Percentiles rank a stretch among this genome's conserved stretches.
These are phyloP conservation scores for Candolleomyces eurysporus DNA, from an alignment of 768 basidiomycete species.

Conservation along the genomic window DNA sequence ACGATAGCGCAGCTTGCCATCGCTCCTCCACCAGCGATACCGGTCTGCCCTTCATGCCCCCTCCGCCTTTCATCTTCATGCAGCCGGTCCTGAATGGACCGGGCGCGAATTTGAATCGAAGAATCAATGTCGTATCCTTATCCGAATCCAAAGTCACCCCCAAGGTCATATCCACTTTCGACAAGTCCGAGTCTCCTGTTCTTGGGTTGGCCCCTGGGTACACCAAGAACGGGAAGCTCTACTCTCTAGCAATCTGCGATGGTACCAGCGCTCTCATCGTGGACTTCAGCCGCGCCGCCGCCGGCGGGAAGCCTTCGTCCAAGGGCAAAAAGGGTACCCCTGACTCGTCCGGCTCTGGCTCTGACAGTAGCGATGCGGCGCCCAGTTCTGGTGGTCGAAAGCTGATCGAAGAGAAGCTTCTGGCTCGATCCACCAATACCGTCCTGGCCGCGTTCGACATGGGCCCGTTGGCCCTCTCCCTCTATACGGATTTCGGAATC, in stretches of 20 bases:
- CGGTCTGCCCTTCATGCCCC: not conserved
- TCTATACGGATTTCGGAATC: slow-evolving; percentile 41
- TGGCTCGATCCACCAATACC: slow-evolving; percentile 41
- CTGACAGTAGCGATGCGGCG: not conserved
- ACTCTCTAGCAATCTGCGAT: slow-evolving; percentile 46
- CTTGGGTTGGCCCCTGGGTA: slow-evolving; percentile 56
- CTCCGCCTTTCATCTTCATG: not conserved
- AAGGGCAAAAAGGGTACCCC: slow-evolving; percentile 15
- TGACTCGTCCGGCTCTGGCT: not conserved
- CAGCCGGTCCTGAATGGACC: slow-evolving; percentile 33
- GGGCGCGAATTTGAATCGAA: slow-evolving; percentile 16
- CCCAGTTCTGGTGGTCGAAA: slow-evolving; percentile 20
- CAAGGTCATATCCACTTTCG: slow-evolving; percentile 26
- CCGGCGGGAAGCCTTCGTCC: slow-evolving; percentile 9
- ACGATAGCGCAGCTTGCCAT: not conserved
- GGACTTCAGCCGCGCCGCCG: slow-evolving; percentile 22
- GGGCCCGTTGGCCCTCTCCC: slow-evolving; percentile 44
- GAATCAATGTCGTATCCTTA: slow-evolving; percentile 21
- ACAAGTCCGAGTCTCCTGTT: slow-evolving; percentile 27
- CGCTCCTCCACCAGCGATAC: not conserved
- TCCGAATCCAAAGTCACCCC: slow-evolving; percentile 22
- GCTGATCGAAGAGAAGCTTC: slow-evolving; percentile 36
- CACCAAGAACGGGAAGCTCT: slow-evolving; percentile 37
- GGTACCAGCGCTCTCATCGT: slow-evolving; percentile 33
- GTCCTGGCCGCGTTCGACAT: slow-evolving; percentile 55